These are phyloP conservation scores for Sporisorium sorghi DNA, from an alignment of 1,284 basidiomycete species.

Conservation along the genomic window DNA sequence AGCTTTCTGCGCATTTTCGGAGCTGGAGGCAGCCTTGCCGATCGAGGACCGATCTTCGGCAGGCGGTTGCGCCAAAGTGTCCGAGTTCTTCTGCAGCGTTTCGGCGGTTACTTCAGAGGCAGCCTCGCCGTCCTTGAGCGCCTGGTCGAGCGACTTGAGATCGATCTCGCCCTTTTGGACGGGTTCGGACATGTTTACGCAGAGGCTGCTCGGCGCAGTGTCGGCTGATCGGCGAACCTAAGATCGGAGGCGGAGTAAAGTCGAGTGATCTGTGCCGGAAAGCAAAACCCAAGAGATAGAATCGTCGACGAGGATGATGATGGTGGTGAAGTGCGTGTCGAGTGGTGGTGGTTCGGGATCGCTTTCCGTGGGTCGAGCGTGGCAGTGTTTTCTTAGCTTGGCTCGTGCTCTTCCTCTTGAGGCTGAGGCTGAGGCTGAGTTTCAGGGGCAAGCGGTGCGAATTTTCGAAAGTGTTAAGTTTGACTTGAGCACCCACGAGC, in stretches of 20 bases:
- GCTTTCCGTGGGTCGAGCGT: constrained; percentile 9
- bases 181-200: constrained; percentile 47
- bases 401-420: constrained; percentile 23
- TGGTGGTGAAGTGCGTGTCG: too few relatives aligned
- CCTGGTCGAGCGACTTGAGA: constrained; percentile 40
- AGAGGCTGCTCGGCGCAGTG: too few relatives aligned
- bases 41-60: constrained; percentile 24
- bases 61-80: constrained; percentile 41
- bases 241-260: too few relatives aligned
- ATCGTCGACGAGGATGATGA: not conserved
- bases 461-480: constrained; percentile 11
- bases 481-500: not conserved
- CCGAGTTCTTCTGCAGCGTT: constrained; percentile 32
- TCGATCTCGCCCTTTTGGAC: constrained; percentile 48
- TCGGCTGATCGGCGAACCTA: too few relatives aligned
- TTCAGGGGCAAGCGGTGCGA: not conserved
- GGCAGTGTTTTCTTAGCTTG: constrained; percentile 16
- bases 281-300: not conserved
- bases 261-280: not conserved
- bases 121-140: constrained; percentile 39
- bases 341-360: constrained; percentile 7
- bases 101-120: constrained; percentile 32
- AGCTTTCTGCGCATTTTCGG: constrained; percentile 20
- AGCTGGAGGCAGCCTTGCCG: constrained; percentile 10
- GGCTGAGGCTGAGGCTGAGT: constrained; percentile 7